Percentiles rank a stretch among this genome's conserved stretches.
Evolutionary conservation across 2,329 filamentous ascomycete species (phyloP).

Genomic region (Spiromastix sp.): DNA sequence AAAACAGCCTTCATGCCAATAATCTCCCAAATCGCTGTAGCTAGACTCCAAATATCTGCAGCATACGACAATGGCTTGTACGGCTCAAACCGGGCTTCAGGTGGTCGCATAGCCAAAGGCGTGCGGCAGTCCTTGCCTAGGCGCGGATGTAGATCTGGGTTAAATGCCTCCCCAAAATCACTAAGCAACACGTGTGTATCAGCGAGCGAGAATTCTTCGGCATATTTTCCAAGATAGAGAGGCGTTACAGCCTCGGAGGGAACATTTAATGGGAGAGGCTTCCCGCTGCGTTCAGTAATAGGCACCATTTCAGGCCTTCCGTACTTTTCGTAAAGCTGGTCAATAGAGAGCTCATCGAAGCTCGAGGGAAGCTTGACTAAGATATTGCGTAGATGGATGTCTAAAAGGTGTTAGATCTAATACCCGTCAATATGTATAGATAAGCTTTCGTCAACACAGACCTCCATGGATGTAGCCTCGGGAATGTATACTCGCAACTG

Average conservation of each 20-base stretch:
- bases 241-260: constrained; percentile 12
- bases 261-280: constrained; percentile 14
- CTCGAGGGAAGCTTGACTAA: constrained; percentile 9
- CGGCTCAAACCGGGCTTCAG: constrained; percentile 18
- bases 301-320: constrained; percentile 14
- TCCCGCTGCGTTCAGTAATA: constrained; percentile 11
- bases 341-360: constrained; percentile 14
- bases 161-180: constrained; percentile 24
- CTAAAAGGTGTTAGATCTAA: constrained; percentile 6
- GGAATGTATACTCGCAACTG: constrained; percentile 15
- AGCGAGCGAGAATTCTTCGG: constrained; percentile 14
- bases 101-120: constrained; percentile 13
- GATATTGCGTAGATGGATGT: constrained; percentile 17
- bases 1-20: constrained; percentile 17
- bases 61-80: constrained; percentile 13
- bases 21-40: constrained; percentile 19
- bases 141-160: constrained; percentile 13
- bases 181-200: constrained; percentile 19
- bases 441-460: constrained; percentile 7
- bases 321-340: constrained; percentile 17
- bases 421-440: background rate
- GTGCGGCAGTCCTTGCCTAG: constrained; percentile 16
- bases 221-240: constrained; percentile 16
- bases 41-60: constrained; percentile 21
- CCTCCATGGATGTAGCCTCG: constrained; percentile 17